A percentile compares a stretch with the other conserved stretches of the same genome.
Evolutionary conservation across 75 land plant species (phyloP).

Genomic region (Selaginella tamariscina): DNA sequence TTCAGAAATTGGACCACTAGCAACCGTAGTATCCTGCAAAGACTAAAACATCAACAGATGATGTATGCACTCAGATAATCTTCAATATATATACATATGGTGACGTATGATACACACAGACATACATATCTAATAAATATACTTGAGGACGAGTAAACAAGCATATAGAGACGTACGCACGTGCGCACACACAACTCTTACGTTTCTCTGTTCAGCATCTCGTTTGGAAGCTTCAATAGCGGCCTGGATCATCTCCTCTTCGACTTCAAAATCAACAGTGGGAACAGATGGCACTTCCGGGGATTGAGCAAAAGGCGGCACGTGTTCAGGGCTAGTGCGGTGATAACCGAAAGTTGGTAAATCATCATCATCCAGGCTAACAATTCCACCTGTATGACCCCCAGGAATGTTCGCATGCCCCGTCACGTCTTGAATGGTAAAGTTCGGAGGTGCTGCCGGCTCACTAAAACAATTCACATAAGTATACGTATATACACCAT

Average conservation of each 20-base stretch:
- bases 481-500: too few relatives aligned
- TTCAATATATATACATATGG: too few relatives aligned
- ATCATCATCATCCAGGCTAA: slow-evolving; percentile 31
- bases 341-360: not conserved
- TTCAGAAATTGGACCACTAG: slow-evolving; percentile 13
- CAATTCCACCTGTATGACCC: slow-evolving; percentile 31
- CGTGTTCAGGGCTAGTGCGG: not conserved
- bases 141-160: too few relatives aligned
- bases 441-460: slow-evolving; percentile 18
- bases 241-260: slow-evolving; percentile 75
- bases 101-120: too few relatives aligned
- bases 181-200: slow-evolving; percentile 4
- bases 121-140: too few relatives aligned
- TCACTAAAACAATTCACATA: too few relatives aligned
- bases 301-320: too few relatives aligned
- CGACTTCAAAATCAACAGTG: slow-evolving; percentile 35
- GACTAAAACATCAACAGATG: too few relatives aligned
- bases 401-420: slow-evolving; percentile 25
- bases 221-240: slow-evolving; percentile 84
- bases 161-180: too few relatives aligned
- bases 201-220: slow-evolving; percentile 32
- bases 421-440: slow-evolving; percentile 43
- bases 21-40: not conserved
- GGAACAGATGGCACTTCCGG: too few relatives aligned
- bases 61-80: too few relatives aligned